A percentile compares a stretch with the other conserved stretches of the same genome.
These are phyloP conservation scores for Delonix regia DNA, from an alignment of 306 rosid genomes.

Conservation along the genomic window DNA sequence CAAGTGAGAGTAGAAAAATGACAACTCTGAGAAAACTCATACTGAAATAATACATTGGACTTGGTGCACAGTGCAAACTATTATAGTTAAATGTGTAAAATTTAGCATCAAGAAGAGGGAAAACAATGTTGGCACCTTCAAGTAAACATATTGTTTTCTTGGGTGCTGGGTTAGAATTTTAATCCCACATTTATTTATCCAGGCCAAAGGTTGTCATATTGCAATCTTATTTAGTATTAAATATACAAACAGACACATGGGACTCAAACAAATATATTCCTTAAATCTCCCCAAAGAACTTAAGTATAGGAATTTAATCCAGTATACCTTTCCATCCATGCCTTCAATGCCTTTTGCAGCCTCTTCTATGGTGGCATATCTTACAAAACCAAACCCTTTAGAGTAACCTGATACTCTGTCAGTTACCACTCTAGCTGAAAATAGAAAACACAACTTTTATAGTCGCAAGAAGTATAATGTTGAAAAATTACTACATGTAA, in stretches of 20 bases:
- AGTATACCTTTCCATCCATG: conserved; percentile 93
- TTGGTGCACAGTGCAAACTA: background rate
- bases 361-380: conserved; percentile 74
- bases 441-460: conserved; percentile 11
- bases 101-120: conserved; percentile 2
- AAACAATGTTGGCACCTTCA: background rate
- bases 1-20: background rate
- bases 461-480: conserved; percentile 11
- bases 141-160: conserved; percentile 12
- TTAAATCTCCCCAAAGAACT: background rate
- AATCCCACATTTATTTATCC: background rate
- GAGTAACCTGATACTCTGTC: conserved; percentile 90
- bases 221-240: background rate
- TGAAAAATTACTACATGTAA: conserved; percentile 1
- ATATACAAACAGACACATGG: background rate
- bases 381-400: conserved; percentile 94
- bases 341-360: conserved; percentile 92
- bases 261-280: conserved; percentile 16
- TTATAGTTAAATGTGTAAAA: background rate
- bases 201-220: background rate
- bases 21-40: background rate
- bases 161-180: background rate
- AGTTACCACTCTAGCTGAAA: conserved; percentile 87
- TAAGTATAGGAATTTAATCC: background rate
- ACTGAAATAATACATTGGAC: conserved; percentile 15